Evolutionary conservation across 495 filamentous ascomycete species (phyloP).

Genomic region (Bryoglossum gracile): DNA sequence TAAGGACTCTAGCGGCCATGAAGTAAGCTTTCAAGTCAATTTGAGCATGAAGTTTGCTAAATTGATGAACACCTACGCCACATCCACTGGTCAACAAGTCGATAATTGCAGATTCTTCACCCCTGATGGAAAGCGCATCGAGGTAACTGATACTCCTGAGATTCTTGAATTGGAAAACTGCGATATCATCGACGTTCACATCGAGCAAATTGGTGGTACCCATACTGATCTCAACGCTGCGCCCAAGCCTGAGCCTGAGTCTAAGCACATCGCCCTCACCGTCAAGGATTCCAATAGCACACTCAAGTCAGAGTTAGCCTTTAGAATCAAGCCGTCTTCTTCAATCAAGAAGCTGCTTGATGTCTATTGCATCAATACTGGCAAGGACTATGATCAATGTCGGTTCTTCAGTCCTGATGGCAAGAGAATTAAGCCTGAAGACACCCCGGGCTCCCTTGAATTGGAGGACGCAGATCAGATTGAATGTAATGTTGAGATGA

Average conservation of each 20-base stretch:
- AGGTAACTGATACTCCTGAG: conserved; percentile 42
- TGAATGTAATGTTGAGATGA: not conserved
- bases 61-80: conserved; percentile 77
- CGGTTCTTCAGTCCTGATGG: conserved; percentile 4
- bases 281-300: no score
- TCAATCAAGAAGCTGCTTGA: no score
- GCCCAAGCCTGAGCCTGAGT: no score
- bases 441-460: conserved; percentile 1
- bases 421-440: not conserved
- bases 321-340: no score
- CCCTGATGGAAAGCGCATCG: conserved; percentile 57
- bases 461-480: conserved; percentile 8
- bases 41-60: conserved; percentile 67
- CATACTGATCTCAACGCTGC: not conserved
- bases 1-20: conserved; percentile 71
- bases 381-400: no score
- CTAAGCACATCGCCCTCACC: no score
- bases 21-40: conserved; percentile 84
- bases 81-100: conserved; percentile 60
- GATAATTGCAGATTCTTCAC: conserved; percentile 66
- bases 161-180: conserved; percentile 66
- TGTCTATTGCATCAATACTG: no score
- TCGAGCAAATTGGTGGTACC: conserved; percentile 64
- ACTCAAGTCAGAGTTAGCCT: no score
- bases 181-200: conserved; percentile 73